phyloP scores from a whole-genome alignment of 768 basidiomycete species.

The Pleurotus citrinopileatus region DNA sequence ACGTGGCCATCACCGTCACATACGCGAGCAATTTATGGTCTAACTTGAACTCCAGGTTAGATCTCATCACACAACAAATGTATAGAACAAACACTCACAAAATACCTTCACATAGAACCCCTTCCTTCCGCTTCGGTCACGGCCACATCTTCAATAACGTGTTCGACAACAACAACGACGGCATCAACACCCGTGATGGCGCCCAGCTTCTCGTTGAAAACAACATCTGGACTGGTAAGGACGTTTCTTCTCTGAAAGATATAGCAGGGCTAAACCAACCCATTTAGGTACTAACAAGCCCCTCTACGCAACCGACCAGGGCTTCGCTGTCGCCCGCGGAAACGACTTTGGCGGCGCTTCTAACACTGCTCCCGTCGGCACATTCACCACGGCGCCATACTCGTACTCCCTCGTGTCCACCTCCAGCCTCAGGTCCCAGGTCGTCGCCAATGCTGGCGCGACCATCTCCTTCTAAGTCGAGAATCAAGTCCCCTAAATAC shows the following conservation, averaged over 20 bases:
- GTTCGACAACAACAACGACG: slow-evolving; percentile 37
- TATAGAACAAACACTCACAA: too few relatives aligned
- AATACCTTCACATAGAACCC: slow-evolving; percentile 30
- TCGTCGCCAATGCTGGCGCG: slow-evolving; percentile 27
- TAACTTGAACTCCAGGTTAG: slow-evolving; percentile 10
- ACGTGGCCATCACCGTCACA: slow-evolving; percentile 22
- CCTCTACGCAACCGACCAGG: slow-evolving; percentile 35
- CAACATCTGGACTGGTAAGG: slow-evolving; percentile 39
- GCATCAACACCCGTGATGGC: not conserved
- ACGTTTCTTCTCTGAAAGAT: not conserved
- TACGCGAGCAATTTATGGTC: slow-evolving; percentile 9
- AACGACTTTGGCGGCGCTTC: slow-evolving; percentile 32
- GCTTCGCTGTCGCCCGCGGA: slow-evolving; percentile 37
- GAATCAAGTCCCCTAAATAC: not conserved
- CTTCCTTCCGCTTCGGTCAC: slow-evolving; percentile 44
- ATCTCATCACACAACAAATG: not conserved
- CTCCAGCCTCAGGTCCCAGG: slow-evolving; percentile 23
- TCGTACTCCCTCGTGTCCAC: slow-evolving; percentile 27
- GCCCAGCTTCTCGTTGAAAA: slow-evolving; percentile 46
- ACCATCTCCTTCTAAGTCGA: slow-evolving; percentile 25
- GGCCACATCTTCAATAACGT: slow-evolving; percentile 47
- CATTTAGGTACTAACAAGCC: slow-evolving; percentile 31
- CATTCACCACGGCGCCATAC: slow-evolving; percentile 33
- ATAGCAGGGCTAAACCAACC: not conserved
- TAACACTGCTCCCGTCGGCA: slow-evolving; percentile 31